Evolutionary conservation across 2,329 filamentous ascomycete genomes (phyloP).

Genomic region (Fonsecaea multimorphosa): DNA sequence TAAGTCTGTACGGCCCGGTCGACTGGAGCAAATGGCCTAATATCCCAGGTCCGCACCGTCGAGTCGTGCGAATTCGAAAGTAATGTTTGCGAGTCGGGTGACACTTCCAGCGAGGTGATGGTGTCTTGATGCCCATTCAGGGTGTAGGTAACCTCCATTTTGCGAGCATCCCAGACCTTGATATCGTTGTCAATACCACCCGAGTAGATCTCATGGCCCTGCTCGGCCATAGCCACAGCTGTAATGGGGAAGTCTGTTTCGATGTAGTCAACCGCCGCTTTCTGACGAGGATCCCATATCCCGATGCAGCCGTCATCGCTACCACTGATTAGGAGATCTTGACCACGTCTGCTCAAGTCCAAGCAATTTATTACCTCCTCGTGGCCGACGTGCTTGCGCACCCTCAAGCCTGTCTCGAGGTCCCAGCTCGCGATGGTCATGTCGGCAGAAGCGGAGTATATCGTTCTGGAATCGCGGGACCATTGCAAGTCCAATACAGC

Average conservation of each 20-base stretch:
- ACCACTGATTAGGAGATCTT: slow-evolving; percentile 87
- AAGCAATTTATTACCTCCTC: slow-evolving; percentile 95
- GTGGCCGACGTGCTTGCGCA: slow-evolving; percentile 89
- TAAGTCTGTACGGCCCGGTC: slow-evolving; percentile 86
- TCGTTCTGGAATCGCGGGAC: slow-evolving; percentile 88
- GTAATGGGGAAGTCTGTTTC: slow-evolving; percentile 93
- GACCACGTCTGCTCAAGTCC: slow-evolving; percentile 85
- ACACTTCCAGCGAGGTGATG: slow-evolving; percentile 86
- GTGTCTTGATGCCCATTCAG: slow-evolving; percentile 92
- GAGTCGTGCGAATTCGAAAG: slow-evolving; percentile 93
- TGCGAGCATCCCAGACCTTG: slow-evolving; percentile 94
- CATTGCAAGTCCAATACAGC: slow-evolving; percentile 92
- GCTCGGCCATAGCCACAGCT: slow-evolving; percentile 86
- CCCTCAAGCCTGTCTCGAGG: slow-evolving; percentile 85
- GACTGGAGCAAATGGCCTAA: slow-evolving; percentile 88
- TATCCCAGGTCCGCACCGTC: slow-evolving; percentile 93
- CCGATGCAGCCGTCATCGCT: slow-evolving; percentile 94
- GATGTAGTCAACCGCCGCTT: slow-evolving; percentile 84
- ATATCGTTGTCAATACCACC: slow-evolving; percentile 98
- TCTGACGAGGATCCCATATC: slow-evolving; percentile 93
- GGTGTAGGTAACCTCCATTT: slow-evolving; percentile 84
- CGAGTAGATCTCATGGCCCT: slow-evolving; percentile 92
- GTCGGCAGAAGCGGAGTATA: slow-evolving; percentile 93
- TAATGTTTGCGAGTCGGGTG: slow-evolving; percentile 87
- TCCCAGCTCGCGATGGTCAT: slow-evolving; percentile 96